Evolutionary conservation across 345 rosid species (phyloP), one percentile per base, ranked within the genome.

Genomic region (Jatropha curcas): DNA sequence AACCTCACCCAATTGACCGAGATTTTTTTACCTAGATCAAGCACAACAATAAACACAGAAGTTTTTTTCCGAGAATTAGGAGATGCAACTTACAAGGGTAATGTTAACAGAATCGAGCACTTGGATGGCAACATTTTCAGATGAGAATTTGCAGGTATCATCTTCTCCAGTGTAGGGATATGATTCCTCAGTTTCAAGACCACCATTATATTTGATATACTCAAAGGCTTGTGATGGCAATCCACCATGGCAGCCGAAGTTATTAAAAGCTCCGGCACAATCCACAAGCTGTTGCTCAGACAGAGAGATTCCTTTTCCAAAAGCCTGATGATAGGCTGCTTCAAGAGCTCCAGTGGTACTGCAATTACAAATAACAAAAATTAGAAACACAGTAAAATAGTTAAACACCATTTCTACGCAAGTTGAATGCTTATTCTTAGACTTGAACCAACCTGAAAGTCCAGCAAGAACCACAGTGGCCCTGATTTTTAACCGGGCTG

Each of bases 201-300:
- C 99, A 33, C 98, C 98, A 24, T 92, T 92, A 73, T 77, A 88
- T 74, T 92, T 95, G 73, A 95, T 87, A 83, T 95, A 95, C 63
- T 95, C 99, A 22, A 88, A 95, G 74, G 99, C 99, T 79, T 95
- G 98, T 60, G 99, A 95, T 20, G 99, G 99, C 84, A 95, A 86
- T 13, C 98, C 99, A 73, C 99, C 99, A 63, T 22, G 65, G 85
- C 99, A 95, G 51, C 99, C 99, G 50, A 84, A 85, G 82, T 95
- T 95, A 74, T 91, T 87, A 79, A 89, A 95, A 60, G 96, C 91
- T 57, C 87, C 80, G 35, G 99, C 99, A 70, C 99, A 95, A 82
- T 95, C 99, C 76, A 95, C 99, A 71, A 95, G 98, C 85, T 95
- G 99, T 74, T 95, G 99, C 80, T 95, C 99, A 17, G 99, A 92